These are phyloP conservation scores for Atkinsonella texensis DNA, from an alignment of 2,329 filamentous ascomycete genomes.

Conservation along the genomic window DNA sequence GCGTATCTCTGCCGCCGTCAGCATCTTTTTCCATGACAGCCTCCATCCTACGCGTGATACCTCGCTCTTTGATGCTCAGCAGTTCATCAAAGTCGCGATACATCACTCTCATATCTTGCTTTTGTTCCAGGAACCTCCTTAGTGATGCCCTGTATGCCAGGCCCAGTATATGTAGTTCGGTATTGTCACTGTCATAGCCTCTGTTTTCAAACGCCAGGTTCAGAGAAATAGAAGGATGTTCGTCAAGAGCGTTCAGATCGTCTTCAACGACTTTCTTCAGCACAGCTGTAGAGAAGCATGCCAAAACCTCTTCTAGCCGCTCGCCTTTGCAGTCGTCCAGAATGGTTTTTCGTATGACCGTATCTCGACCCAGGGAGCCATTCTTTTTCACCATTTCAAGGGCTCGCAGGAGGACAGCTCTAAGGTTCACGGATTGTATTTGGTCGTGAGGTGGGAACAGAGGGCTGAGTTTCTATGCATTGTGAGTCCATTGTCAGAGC, in stretches of 20 bases:
- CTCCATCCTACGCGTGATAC: constrained; percentile 42
- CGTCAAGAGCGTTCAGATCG: constrained; percentile 23
- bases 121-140: constrained; percentile 43
- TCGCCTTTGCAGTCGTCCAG: constrained; percentile 93
- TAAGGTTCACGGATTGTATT: constrained; percentile 80
- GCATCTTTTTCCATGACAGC: constrained; percentile 23
- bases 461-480: constrained; percentile 63
- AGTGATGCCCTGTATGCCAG: constrained; percentile 63
- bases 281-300: constrained; percentile 72
- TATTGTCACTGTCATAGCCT: constrained; percentile 42
- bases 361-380: constrained; percentile 68
- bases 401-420: constrained; percentile 67
- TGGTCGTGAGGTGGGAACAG: constrained; percentile 89
- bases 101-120: constrained; percentile 42
- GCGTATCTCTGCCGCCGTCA: constrained; percentile 15
- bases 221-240: constrained; percentile 37
- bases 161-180: constrained; percentile 50
- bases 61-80: constrained; percentile 49
- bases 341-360: constrained; percentile 82
- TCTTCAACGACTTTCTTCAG: constrained; percentile 54
- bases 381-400: constrained; percentile 83
- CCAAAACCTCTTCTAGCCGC: constrained; percentile 74
- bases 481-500: constrained; percentile 1
- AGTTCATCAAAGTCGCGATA: constrained; percentile 54
- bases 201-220: constrained; percentile 46